Evolutionary conservation across 2,329 filamentous ascomycete genomes (phyloP).

Genomic region (Aspergillus fructus): DNA sequence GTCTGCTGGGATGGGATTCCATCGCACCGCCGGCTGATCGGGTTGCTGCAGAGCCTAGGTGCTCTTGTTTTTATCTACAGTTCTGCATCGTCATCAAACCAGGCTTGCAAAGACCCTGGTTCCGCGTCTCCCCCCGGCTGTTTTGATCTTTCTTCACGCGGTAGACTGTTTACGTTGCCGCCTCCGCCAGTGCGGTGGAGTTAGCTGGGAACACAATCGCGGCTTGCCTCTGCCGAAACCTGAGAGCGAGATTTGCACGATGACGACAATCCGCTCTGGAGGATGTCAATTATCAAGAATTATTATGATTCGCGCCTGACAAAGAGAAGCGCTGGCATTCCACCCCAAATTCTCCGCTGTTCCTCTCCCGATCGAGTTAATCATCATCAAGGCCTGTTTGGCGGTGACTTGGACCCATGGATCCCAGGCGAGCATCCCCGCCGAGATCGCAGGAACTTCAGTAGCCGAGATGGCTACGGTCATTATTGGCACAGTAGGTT

Average conservation of each 20-base stretch:
- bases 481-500: background rate
- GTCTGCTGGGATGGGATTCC: background rate
- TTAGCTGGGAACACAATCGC: background rate
- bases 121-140: slow-evolving; percentile 1
- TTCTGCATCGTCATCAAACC: background rate
- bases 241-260: slow-evolving; percentile 6
- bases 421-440: background rate
- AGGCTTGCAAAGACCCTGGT: background rate
- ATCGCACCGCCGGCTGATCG: background rate
- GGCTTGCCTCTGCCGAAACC: slow-evolving; percentile 9
- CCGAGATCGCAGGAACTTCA: background rate
- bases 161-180: slow-evolving; percentile 21
- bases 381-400: background rate
- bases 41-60: background rate
- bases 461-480: background rate
- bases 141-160: slow-evolving; percentile 22
- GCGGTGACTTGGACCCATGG: background rate
- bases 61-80: background rate
- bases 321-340: background rate
- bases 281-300: background rate
- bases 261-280: slow-evolving; percentile 3
- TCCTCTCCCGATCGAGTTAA: background rate
- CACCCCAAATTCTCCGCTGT: background rate
- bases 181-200: slow-evolving; percentile 18
- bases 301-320: slow-evolving; percentile 2